Evolutionary conservation across 2,329 filamentous ascomycete species (phyloP), one percentile per base, ranked within the genome.

Genomic region (Fonsecaea multimorphosa): DNA sequence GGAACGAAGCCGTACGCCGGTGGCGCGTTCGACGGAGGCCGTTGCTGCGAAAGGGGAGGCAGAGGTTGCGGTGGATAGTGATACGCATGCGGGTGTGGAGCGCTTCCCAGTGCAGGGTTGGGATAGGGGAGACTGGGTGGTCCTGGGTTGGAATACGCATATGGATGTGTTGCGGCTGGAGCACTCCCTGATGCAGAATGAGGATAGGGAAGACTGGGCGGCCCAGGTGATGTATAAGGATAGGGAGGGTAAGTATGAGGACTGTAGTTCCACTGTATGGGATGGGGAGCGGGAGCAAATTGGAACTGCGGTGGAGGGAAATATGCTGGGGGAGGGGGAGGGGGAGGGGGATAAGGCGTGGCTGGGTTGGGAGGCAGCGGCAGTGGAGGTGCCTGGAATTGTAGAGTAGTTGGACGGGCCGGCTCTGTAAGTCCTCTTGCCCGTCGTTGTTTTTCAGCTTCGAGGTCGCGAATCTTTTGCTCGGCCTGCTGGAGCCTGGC

Each of bases 401-500:
- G 55, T n/a, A 59, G 55, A 38, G 46, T 19, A 58, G 46, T 38
- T 12, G 46, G 40, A 6, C 53, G 32, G 32, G 60, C 52, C 22
- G 55, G 29, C 19, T 56, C 63, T 63, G 63, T 62, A 16, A 46
- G 32, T 16, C 64, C 32, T 22, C 32, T 53, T 29, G 51, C 49
- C 22, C 49, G n/a, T 49, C 34, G 55, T 7, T 36, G 40, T 44
- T 67, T 71, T 64, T 70, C 68, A 16, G 58, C 54, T 54, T 71
- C 70, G 6, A 71, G 54, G 12, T 61, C 58, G 32, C 63, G 54
- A 27, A 71, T 69, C 36, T 68, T 66, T 34, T 56, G 55, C 46
- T 70, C 63, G 12, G 70, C 68, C 38, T 66, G 68, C 29, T 53
- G 49, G 1, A 71, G 62, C 31, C 61, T 62, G 16, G 62, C 58